Evolutionary conservation across 495 filamentous ascomycete species (phyloP).

Genomic region (Achaetomiella virescens): DNA sequence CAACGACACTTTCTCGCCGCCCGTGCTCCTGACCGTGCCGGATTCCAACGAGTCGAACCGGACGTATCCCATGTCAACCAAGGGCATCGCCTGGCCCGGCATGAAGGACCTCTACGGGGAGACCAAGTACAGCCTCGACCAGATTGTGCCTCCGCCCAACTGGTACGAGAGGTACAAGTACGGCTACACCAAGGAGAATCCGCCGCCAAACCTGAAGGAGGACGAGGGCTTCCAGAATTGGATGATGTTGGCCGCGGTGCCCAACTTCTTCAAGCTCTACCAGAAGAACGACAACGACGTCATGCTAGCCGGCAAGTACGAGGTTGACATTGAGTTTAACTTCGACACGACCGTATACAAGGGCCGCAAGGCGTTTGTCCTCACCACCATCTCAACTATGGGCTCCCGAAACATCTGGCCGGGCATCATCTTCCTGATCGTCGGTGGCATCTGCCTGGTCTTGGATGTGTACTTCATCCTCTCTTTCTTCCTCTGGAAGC

Average conservation of each 20-base stretch:
- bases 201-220: constrained; percentile 59
- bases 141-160: constrained; percentile 78
- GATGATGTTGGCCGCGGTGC: constrained; percentile 97
- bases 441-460: constrained; percentile 86
- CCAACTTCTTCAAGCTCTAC: constrained; percentile 88
- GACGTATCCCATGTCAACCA: constrained; percentile 64
- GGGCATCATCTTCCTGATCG: constrained; percentile 91
- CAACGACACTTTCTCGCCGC: constrained; percentile 80
- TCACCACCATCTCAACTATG: constrained; percentile 90
- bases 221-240: constrained; percentile 91
- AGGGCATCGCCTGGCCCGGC: constrained; percentile 78
- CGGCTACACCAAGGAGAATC: constrained; percentile 56
- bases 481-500: constrained; percentile 77
- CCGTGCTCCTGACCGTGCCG: constrained; percentile 46
- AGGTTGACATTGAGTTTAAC: constrained; percentile 46
- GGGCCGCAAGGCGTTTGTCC: constrained; percentile 89
- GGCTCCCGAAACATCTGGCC: constrained; percentile 94
- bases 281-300: constrained; percentile 65
- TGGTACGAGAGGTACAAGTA: constrained; percentile 63
- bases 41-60: constrained; percentile 20
- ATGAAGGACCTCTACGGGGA: constrained; percentile 70
- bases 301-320: constrained; percentile 67
- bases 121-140: constrained; percentile 52
- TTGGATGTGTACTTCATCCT: constrained; percentile 82
- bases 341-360: constrained; percentile 78